Conservation (phyloP, 2,329 filamentous ascomycete genomes). For the Didymella segeticola region DNA sequence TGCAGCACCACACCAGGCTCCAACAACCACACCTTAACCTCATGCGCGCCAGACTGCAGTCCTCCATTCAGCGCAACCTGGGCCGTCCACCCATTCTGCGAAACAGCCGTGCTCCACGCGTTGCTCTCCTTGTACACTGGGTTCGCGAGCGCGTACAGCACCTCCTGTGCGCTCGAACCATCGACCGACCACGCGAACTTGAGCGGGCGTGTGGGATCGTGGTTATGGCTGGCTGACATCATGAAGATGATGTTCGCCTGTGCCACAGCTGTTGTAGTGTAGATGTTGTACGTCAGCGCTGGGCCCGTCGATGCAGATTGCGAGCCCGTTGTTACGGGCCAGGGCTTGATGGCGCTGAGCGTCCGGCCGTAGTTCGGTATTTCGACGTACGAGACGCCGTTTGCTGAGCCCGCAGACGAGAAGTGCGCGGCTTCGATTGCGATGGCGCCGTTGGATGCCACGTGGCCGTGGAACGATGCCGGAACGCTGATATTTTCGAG, state of each 20-base stretch:
- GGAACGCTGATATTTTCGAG: conserved; percentile 15
- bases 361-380: too few relatives aligned
- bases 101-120: too few relatives aligned
- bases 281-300: too few relatives aligned
- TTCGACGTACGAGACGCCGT: too few relatives aligned
- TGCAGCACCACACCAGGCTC: conserved; percentile 43
- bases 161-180: conserved; percentile 37
- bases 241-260: conserved; percentile 36
- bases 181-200: conserved; percentile 55
- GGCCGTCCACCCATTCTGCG: too few relatives aligned
- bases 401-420: neutral
- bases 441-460: conserved; percentile 20
- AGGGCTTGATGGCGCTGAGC: too few relatives aligned
- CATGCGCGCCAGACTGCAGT: conserved; percentile 38
- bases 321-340: too few relatives aligned
- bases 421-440: conserved; percentile 16
- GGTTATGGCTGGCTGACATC: conserved; percentile 52
- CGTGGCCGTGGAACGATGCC: conserved; percentile 17
- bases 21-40: conserved; percentile 47
- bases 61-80: too few relatives aligned
- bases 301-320: too few relatives aligned
- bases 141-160: conserved; percentile 46
- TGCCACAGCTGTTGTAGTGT: too few relatives aligned
- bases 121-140: too few relatives aligned
- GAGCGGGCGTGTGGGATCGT: conserved; percentile 53